Evolutionary conservation across 2,329 filamentous ascomycete species (phyloP).

Genomic region (Diaporthe ilicicola): DNA sequence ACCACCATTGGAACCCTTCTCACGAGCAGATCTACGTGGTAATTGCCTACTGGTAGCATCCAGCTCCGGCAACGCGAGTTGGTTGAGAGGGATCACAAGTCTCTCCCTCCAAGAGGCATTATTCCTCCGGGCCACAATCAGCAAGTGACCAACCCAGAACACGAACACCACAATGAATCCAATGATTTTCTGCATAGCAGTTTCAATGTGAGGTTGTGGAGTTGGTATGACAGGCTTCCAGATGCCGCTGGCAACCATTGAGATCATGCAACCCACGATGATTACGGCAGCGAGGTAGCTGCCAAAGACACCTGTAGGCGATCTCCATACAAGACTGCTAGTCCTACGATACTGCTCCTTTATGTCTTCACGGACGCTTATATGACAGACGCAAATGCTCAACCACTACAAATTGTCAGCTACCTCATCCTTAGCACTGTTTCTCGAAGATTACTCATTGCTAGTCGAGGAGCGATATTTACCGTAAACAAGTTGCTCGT

Average conservation of each 20-base stretch:
- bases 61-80: slow-evolving; percentile 21
- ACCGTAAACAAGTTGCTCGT: slow-evolving; percentile 54
- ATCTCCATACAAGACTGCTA: slow-evolving; percentile 44
- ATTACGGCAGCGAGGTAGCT: slow-evolving; percentile 39
- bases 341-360: slow-evolving; percentile 47
- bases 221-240: slow-evolving; percentile 33
- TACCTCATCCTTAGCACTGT: too few species aligned
- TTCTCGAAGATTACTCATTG: neutral
- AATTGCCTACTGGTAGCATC: neutral
- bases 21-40: neutral
- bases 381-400: slow-evolving; percentile 54
- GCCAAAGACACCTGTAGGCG: slow-evolving; percentile 41
- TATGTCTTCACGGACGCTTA: slow-evolving; percentile 53
- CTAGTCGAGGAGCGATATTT: neutral
- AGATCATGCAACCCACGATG: slow-evolving; percentile 42
- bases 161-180: slow-evolving; percentile 23
- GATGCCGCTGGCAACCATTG: slow-evolving; percentile 42
- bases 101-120: neutral
- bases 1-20: neutral
- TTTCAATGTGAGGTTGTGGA: slow-evolving; percentile 29
- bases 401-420: slow-evolving; percentile 45
- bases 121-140: neutral
- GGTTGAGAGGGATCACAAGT: slow-evolving; percentile 5
- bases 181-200: slow-evolving; percentile 5
- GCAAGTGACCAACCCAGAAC: slow-evolving; percentile 17